Evolutionary conservation across 1,284 basidiomycete genomes (phyloP).

Genomic region (Melanopsichium pennsylvanicum): DNA sequence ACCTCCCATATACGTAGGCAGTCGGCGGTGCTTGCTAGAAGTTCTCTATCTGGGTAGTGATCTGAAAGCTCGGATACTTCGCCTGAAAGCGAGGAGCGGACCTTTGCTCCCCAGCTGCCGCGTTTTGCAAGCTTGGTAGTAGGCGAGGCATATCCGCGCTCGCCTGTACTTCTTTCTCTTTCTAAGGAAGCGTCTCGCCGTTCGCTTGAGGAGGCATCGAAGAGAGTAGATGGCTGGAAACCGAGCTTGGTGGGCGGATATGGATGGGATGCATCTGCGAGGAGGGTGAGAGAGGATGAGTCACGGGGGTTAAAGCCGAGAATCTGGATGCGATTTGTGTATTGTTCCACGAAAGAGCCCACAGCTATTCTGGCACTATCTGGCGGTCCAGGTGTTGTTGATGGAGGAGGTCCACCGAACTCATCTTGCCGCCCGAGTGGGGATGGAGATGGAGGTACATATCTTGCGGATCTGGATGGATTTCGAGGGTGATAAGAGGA

Average conservation of each 20-base stretch:
- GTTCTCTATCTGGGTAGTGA: slow-evolving; percentile 59
- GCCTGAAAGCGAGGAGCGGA: slow-evolving; percentile 4
- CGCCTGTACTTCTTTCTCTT: slow-evolving; percentile 26
- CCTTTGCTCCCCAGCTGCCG: slow-evolving; percentile 51
- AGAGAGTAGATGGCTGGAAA: slow-evolving; percentile 61
- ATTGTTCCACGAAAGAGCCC: slow-evolving; percentile 63
- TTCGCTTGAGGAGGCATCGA: slow-evolving; percentile 39
- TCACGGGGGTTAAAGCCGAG: slow-evolving; percentile 52
- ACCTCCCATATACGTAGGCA: slow-evolving; percentile 64
- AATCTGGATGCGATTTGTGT: slow-evolving; percentile 63
- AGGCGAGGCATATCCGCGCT: slow-evolving; percentile 47
- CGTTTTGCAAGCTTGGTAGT: slow-evolving; percentile 49
- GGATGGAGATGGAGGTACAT: slow-evolving; percentile 40
- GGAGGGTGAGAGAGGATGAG: slow-evolving; percentile 37
- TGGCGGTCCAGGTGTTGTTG: slow-evolving; percentile 37
- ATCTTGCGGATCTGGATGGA: slow-evolving; percentile 37
- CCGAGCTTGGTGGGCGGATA: slow-evolving; percentile 64
- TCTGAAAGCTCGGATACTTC: slow-evolving; percentile 30
- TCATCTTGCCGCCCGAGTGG: slow-evolving; percentile 39
- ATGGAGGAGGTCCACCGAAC: slow-evolving; percentile 19
- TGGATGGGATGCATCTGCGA: slow-evolving; percentile 62
- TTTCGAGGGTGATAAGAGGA: slow-evolving; percentile 43
- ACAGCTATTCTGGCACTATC: slow-evolving; percentile 57
- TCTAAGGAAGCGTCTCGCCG: slow-evolving; percentile 30
- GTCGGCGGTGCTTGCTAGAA: slow-evolving; percentile 63